Evolutionary conservation across 2,329 filamentous ascomycete genomes (phyloP), one percentile per base, ranked within the genome.

Genomic region (Trichoderma lentiforme): DNA sequence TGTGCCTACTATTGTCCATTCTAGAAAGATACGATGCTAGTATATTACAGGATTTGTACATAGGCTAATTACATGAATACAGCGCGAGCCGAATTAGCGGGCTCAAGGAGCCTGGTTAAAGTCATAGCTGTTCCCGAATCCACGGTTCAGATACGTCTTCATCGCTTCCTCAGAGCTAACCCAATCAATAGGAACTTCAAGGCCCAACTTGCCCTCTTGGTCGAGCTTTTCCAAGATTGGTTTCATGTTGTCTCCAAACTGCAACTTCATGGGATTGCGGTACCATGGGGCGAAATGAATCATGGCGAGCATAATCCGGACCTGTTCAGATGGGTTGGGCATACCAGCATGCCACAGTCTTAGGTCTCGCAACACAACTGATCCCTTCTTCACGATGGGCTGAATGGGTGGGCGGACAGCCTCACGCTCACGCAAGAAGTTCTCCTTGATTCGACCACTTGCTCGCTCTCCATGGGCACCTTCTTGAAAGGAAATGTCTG

Each of bases 331-430:
- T 56, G 78, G 75, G 74, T 91, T 91, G 1, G 88, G 88, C 85
- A 90, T 89, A 0, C 89, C 89, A 0, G 87, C 88, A 77, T 91
- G 89, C 89, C 89, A 91, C 6, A 90, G 83, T 28, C 89, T 81
- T 68, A 91, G 78, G 76, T 91, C 89, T 2, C 90, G 83, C 34
- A 91, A 76, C 43, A 90, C 82, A 26, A 91, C 76, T 51, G 86
- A 86, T 0, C 89, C 88, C 74, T 88, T 88, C 43, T 81, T 81
- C 0, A 89, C 83, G 3, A 79, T 70, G 0, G 87, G 86, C 75
- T 90, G 88, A 12, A 83, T 76, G 0, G 86, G 86, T 6, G 84
- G 82, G 7, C 83, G 78, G 2, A 80, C 74, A 4, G 75, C 70
- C 2, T 80, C 72, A 6, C 84, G 80, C 64, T 80, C 76, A 2